A percentile compares a stretch with the other conserved stretches of the same genome.
Conservation (phyloP, 1,139 yeast species). For the Scheffersomyces titani region DNA sequence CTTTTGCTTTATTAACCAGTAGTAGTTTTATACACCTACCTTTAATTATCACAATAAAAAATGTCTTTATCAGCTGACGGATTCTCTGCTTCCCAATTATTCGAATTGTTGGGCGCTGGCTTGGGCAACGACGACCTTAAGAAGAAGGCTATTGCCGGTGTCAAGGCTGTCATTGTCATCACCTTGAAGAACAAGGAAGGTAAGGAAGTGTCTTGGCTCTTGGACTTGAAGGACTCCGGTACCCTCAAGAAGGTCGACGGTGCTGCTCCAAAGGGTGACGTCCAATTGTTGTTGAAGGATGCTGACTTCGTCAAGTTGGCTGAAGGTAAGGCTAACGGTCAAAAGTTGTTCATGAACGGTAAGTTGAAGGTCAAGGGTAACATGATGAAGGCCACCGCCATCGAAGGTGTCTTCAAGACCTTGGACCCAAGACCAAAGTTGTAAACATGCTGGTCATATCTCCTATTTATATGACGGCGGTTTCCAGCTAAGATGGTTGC, state of each 20-base stretch:
- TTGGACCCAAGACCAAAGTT: conserved; percentile 58
- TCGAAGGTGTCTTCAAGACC: conserved; percentile 71
- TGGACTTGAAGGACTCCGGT: conserved; percentile 72
- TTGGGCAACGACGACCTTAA: conserved; percentile 40
- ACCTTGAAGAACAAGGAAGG: conserved; percentile 71
- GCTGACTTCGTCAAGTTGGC: conserved; percentile 68
- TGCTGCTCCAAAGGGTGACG: conserved; percentile 57
- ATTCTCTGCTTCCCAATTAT: conserved; percentile 49
- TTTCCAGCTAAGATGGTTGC: neutral
- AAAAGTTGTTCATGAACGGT: conserved; percentile 81
- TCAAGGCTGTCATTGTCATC: conserved; percentile 67
- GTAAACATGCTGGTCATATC: conserved; percentile 16
- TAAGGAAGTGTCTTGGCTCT: conserved; percentile 64
- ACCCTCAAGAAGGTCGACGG: conserved; percentile 50
- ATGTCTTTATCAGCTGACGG: conserved; percentile 50
- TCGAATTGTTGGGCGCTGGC: conserved; percentile 42
- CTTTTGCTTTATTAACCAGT: neutral
- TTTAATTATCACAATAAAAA: conserved; percentile 1
- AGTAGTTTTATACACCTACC: neutral
- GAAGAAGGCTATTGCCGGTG: conserved; percentile 47
- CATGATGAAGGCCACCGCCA: conserved; percentile 84
- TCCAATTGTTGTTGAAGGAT: conserved; percentile 65
- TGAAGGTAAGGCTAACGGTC: conserved; percentile 79
- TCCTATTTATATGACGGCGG: neutral
- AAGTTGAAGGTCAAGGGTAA: conserved; percentile 85